These are phyloP conservation scores for Triglochin maritima DNA, from an alignment of 106 monocot genomes.

Conservation along the genomic window DNA sequence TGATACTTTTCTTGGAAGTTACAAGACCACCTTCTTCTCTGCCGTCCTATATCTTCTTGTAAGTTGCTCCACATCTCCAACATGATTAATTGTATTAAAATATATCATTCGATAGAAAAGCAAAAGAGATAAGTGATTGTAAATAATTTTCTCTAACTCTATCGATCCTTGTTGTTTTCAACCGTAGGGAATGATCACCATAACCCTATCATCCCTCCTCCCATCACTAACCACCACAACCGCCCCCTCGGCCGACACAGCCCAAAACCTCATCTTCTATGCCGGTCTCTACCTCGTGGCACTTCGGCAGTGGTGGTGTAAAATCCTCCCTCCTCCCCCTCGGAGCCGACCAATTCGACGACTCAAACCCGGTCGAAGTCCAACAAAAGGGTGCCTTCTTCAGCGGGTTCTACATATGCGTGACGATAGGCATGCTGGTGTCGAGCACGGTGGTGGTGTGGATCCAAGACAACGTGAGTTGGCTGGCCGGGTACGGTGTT, in stretches of 20 bases:
- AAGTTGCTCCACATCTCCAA: neutral
- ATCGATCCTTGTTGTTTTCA: too few species aligned
- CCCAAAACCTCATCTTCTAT: slow-evolving; percentile 36
- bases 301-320: slow-evolving; percentile 71
- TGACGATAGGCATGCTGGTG: slow-evolving; percentile 67
- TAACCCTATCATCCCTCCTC: slow-evolving; percentile 39
- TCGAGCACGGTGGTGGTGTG: slow-evolving; percentile 67
- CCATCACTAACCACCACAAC: slow-evolving; percentile 37
- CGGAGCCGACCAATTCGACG: slow-evolving; percentile 81
- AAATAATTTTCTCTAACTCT: too few species aligned
- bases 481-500: slow-evolving; percentile 54
- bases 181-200: slow-evolving; percentile 40
- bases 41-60: slow-evolving; percentile 73
- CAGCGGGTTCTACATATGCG: slow-evolving; percentile 71
- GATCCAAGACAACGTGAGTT: slow-evolving; percentile 42
- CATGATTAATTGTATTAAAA: too few species aligned
- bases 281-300: slow-evolving; percentile 65
- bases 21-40: slow-evolving; percentile 75
- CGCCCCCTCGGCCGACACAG: slow-evolving; percentile 25
- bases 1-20: slow-evolving; percentile 90
- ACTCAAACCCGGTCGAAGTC: slow-evolving; percentile 38
- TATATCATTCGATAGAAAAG: too few species aligned
- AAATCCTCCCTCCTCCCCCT: slow-evolving; percentile 72
- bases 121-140: too few species aligned
- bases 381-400: slow-evolving; percentile 68